These are phyloP conservation scores for Penicillium daleae DNA, from an alignment of 495 filamentous ascomycete species.

Conservation along the genomic window DNA sequence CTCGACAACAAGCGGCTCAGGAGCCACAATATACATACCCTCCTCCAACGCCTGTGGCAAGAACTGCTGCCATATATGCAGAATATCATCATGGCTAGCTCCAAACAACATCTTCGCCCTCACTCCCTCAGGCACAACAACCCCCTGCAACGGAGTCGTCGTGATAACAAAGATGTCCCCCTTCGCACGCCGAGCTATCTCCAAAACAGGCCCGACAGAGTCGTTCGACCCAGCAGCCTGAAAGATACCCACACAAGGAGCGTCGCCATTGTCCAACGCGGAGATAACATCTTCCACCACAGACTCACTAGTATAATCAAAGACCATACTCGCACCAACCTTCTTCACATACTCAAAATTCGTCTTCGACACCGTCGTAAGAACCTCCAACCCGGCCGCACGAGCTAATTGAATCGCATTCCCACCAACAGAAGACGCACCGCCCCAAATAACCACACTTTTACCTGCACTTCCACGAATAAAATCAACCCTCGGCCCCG, in stretches of 20 bases:
- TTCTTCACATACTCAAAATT: neutral
- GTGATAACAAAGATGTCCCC: neutral
- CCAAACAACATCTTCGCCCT: slow-evolving; percentile 29
- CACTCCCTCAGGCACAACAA: slow-evolving; percentile 15
- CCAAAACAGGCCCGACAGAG: neutral
- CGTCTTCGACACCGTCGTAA: neutral
- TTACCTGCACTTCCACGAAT: neutral
- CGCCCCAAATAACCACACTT: slow-evolving; percentile 58
- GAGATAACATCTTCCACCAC: neutral
- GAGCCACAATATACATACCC: slow-evolving; percentile 17
- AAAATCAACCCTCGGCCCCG: neutral
- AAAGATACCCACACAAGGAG: neutral
- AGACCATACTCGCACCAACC: neutral
- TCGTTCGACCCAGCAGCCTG: neutral
- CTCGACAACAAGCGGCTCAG: neutral
- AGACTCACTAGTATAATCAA: neutral
- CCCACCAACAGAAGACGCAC: slow-evolving; percentile 58
- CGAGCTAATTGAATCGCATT: slow-evolving; percentile 38
- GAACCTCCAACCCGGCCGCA: neutral
- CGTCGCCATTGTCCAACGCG: neutral
- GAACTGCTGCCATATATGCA: slow-evolving; percentile 33
- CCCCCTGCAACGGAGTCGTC: slow-evolving; percentile 4
- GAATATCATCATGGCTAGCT: slow-evolving; percentile 19
- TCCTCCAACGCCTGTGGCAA: slow-evolving; percentile 36
- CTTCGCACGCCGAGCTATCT: neutral